A percentile compares a stretch with the other conserved stretches of the same genome.
Evolutionary conservation across 345 rosid species (phyloP).

Genomic region (Lumnitzera littorea): DNA sequence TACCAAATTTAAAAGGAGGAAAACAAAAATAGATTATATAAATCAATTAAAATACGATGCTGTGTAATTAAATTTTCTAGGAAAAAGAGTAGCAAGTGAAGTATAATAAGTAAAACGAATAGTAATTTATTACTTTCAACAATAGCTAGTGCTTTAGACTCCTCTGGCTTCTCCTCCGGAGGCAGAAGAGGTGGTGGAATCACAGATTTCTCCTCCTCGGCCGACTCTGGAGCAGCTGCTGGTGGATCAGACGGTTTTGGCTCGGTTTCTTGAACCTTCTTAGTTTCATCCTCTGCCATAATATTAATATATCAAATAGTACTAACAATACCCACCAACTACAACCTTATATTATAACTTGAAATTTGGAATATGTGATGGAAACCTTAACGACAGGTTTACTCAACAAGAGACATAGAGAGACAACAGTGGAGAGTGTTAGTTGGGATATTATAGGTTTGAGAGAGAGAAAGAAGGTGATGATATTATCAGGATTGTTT

Average conservation of each 20-base stretch:
- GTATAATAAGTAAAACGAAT: neutral
- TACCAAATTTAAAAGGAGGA: no score
- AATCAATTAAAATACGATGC: neutral
- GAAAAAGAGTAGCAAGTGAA: neutral
- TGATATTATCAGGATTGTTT: no score
- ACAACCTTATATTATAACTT: neutral
- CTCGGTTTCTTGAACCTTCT: slow-evolving; percentile 37
- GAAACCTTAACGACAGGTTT: no score
- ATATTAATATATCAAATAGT: neutral
- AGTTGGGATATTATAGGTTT: slow-evolving; percentile 19
- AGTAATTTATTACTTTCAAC: slow-evolving; percentile 24
- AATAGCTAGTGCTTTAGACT: slow-evolving; percentile 24
- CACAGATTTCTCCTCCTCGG: slow-evolving; percentile 36
- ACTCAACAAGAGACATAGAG: no score
- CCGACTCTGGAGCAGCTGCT: slow-evolving; percentile 23
- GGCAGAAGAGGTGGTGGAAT: slow-evolving; percentile 19
- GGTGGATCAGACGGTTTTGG: slow-evolving; percentile 15
- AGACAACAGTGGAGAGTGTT: neutral
- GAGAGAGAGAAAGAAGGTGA: slow-evolving; percentile 1
- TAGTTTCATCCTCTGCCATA: slow-evolving; percentile 46
- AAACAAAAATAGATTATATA: no score
- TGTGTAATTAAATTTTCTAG: neutral
- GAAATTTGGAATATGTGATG: no score
- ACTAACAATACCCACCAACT: no score
- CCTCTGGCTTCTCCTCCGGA: slow-evolving; percentile 23